These are phyloP conservation scores for Cyanidioschyzon merolae DNA, from an alignment of 23 red algal species.

Conservation along the genomic window DNA sequence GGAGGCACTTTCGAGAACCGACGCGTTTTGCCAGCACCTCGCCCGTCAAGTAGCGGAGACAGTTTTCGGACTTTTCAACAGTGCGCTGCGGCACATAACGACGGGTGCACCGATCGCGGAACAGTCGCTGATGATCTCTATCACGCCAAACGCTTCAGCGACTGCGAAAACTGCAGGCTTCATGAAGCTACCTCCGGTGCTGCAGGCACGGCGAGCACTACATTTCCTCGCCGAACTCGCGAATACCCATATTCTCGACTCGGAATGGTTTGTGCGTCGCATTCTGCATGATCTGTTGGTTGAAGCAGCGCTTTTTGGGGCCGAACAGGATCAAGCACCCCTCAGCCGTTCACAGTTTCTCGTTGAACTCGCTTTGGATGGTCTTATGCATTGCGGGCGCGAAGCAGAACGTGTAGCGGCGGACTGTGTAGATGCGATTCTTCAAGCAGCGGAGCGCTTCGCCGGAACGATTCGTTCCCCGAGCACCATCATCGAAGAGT, in stretches of 20 bases:
- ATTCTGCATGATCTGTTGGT: background rate
- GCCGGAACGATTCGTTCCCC: background rate
- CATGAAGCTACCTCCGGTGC: background rate
- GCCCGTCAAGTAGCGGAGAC: background rate
- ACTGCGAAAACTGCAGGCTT: background rate
- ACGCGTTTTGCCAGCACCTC: background rate
- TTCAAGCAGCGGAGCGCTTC: slow-evolving; percentile 1
- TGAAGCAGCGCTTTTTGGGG: background rate
- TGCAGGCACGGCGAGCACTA: slow-evolving; percentile 49
- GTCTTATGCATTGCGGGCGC: background rate
- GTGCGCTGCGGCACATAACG: background rate
- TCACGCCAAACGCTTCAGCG: background rate
- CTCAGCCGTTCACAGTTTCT: background rate
- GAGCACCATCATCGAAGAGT: background rate
- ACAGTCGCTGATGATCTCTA: background rate
- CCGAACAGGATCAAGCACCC: background rate
- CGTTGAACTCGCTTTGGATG: background rate
- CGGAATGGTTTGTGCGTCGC: slow-evolving; percentile 23
- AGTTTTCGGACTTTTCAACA: background rate
- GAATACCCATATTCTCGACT: slow-evolving; percentile 25
- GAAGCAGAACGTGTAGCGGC: background rate
- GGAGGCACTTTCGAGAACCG: background rate
- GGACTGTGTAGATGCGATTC: background rate
- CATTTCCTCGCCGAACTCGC: slow-evolving; percentile 58
- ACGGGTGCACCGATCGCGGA: background rate